phyloP scores from a whole-genome alignment of 352 stramenopile genomes.

The Globisporangium apiculatum region DNA sequence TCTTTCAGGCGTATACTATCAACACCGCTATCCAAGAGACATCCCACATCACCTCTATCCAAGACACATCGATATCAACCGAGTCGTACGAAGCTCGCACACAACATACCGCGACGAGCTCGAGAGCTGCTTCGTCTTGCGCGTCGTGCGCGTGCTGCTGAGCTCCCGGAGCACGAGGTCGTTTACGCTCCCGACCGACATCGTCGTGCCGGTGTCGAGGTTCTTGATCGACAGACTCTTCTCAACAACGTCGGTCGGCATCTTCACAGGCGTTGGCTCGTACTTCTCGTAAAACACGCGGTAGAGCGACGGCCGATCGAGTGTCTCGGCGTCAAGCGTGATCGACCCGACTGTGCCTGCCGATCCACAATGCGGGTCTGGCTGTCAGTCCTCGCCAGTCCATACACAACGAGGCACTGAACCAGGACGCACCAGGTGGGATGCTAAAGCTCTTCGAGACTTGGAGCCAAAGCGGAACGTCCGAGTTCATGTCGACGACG shows the following conservation, averaged over 20 bases:
- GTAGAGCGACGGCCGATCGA: conserved; percentile 74
- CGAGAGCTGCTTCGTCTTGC: conserved; percentile 47
- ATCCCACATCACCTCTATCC: too few relatives aligned
- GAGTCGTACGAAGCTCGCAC: too few relatives aligned
- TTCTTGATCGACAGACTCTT: conserved; percentile 76
- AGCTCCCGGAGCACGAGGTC: conserved; percentile 71
- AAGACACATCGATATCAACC: too few relatives aligned
- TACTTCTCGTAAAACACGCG: conserved; percentile 87
- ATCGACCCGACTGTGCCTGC: conserved; percentile 64
- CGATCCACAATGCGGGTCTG: too few relatives aligned
- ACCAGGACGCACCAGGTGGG: conserved; percentile 34
- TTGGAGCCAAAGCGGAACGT: conserved; percentile 77
- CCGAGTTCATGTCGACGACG: conserved; percentile 82
- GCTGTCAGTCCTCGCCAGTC: too few relatives aligned
- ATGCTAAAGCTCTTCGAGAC: conserved; percentile 81
- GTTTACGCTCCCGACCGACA: conserved; percentile 73
- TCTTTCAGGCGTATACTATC: conserved; percentile 2
- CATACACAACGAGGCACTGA: background rate
- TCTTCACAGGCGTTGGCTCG: conserved; percentile 54
- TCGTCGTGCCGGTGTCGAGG: conserved; percentile 67
- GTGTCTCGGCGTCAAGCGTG: conserved; percentile 74
- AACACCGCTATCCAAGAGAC: too few relatives aligned
- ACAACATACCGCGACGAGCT: conserved; percentile 46
- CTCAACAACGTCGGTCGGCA: conserved; percentile 47
- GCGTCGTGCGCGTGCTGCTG: conserved; percentile 37